These are phyloP conservation scores for Amphibolis antarctica DNA, from an alignment of 106 monocot species.

Conservation along the genomic window DNA sequence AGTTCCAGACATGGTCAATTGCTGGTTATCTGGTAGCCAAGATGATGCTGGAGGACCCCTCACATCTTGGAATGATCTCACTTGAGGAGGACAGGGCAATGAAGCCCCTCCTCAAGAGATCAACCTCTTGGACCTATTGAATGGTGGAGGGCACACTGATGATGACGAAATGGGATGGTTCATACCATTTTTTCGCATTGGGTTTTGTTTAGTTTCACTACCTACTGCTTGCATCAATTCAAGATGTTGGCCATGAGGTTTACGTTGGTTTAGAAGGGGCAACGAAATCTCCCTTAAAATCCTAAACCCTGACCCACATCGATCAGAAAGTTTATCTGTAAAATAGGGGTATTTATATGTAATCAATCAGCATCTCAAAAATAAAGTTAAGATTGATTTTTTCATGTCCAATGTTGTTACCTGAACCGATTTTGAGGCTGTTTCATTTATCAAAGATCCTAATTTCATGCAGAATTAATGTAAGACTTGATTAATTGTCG, in stretches of 20 bases:
- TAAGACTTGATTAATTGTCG: background rate
- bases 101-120: constrained; percentile 16
- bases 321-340: background rate
- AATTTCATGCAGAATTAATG: background rate
- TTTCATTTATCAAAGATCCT: background rate
- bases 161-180: background rate
- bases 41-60: constrained; percentile 28
- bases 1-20: constrained; percentile 25
- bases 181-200: background rate
- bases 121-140: constrained; percentile 20
- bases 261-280: too few species aligned
- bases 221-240: background rate
- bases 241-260: background rate
- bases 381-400: background rate
- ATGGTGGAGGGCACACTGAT: background rate
- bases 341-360: background rate
- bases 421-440: background rate
- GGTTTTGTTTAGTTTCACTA: background rate
- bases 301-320: background rate
- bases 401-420: background rate
- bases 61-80: constrained; percentile 24
- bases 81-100: constrained; percentile 23
- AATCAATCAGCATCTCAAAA: background rate
- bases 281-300: too few species aligned
- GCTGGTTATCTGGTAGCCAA: constrained; percentile 24